Evolutionary conservation across 2,329 filamentous ascomycete species (phyloP).

Genomic region (Aspergillus fumigatiaffinis): DNA sequence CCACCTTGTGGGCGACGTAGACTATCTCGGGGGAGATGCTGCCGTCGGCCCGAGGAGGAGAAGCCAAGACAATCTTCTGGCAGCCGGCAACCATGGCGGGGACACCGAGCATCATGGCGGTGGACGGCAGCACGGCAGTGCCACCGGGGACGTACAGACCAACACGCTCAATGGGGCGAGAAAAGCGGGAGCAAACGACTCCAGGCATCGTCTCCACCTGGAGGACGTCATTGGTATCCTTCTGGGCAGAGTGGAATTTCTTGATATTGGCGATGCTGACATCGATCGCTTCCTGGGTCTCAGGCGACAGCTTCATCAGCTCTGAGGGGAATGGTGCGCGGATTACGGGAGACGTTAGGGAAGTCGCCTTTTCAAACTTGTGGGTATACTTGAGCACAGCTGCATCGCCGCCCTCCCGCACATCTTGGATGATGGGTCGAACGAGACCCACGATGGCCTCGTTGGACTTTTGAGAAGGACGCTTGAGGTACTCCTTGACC

Average conservation of each 20-base stretch:
- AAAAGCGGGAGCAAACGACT: conserved; percentile 89
- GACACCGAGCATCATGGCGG: conserved; percentile 95
- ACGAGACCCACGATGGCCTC: conserved; percentile 90
- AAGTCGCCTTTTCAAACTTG: conserved; percentile 96
- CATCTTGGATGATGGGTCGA: conserved; percentile 83
- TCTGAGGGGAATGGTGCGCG: conserved; percentile 80
- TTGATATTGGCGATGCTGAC: conserved; percentile 90
- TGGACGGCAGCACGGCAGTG: conserved; percentile 94
- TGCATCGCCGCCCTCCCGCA: conserved; percentile 78
- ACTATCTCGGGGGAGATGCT: conserved; percentile 95
- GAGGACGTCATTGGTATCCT: conserved; percentile 70
- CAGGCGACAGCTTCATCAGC: conserved; percentile 78
- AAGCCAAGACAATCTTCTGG: conserved; percentile 89
- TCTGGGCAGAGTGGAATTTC: conserved; percentile 89
- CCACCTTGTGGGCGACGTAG: conserved; percentile 94
- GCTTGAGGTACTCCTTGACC: conserved; percentile 71
- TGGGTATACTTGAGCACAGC: conserved; percentile 90
- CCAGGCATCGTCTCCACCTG: conserved; percentile 97
- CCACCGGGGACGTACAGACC: conserved; percentile 94
- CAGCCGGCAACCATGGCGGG: conserved; percentile 97
- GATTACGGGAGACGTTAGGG: conserved; percentile 81
- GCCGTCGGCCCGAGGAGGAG: conserved; percentile 83
- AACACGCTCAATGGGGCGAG: conserved; percentile 88
- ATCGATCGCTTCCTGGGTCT: conserved; percentile 91
- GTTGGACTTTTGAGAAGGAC: conserved; percentile 91